Evolutionary conservation across 768 basidiomycete species (phyloP), one percentile per base, ranked within the genome.

Genomic region (Suillus subalutaceus): DNA sequence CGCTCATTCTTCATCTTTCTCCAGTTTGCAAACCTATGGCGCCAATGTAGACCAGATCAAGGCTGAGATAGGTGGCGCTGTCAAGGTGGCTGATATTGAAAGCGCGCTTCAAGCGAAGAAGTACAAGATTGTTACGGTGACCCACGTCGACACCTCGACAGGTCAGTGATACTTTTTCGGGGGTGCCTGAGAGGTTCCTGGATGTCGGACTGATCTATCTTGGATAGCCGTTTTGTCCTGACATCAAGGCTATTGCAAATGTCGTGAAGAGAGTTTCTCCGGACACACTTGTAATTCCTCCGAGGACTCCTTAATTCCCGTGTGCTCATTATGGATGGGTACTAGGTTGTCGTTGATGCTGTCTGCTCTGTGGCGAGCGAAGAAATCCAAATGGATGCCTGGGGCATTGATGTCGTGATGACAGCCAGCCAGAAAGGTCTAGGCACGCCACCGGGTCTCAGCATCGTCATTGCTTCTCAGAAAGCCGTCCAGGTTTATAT

Each of bases 301-400:
- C 63, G 10, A 44, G 32, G 16, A 50, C 6, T n/a, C 35, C 48
- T 2, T 62, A 44, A 46, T 30, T 41, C 18, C 48, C 2, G 13
- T 20, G 3, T 52, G 18, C 13, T 30, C 61, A 58, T 56, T 15
- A 43, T 23, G 13, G 32, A 56, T 18, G 15, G 23, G 50, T 66
- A n/a, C 30, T 65, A 92, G 90, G 82, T 95, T 52, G 82, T 92
- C 9, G 82, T 95, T 66, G 97, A 99, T 73, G 94, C 88, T n/a
- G 97, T 99, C 35, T 99, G 97, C 79, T 91, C 95, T 2, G 95
- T 98, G 18, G 97, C 93, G 6, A 93, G 91, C 71, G 97, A 99
- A 76, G 95, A 98, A 76, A 96, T 99, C 72, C 87, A 84, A 55
- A 92, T 97, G 83, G 97, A 99, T 71, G 90, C 86, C 3, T 99